Evolutionary conservation across 2,329 filamentous ascomycete species (phyloP).

Genomic region (Podosphaera xanthii): DNA sequence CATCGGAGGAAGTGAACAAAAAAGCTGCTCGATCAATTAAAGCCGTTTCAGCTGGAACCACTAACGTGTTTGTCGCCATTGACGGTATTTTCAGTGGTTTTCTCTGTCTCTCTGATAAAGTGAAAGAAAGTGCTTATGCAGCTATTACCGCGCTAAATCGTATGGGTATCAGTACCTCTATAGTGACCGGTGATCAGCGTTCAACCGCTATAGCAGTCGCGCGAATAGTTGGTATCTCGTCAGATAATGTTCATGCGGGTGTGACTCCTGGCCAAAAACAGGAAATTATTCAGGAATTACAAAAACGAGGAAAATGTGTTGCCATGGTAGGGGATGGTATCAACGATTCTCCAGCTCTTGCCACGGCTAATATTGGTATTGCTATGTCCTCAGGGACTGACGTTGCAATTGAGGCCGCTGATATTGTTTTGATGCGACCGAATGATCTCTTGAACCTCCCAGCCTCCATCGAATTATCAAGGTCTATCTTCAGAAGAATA

Average conservation of each 20-base stretch:
- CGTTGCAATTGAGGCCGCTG: conserved; percentile 91
- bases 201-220: conserved; percentile 72
- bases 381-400: conserved; percentile 84
- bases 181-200: conserved; percentile 82
- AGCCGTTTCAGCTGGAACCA: conserved; percentile 40
- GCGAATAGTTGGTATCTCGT: conserved; percentile 54
- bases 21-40: conserved; percentile 19
- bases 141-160: conserved; percentile 60
- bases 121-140: conserved; percentile 70
- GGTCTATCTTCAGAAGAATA: conserved; percentile 74
- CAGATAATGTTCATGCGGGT: conserved; percentile 59
- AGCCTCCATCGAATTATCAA: conserved; percentile 57
- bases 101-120: conserved; percentile 66
- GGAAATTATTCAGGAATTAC: conserved; percentile 55
- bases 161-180: conserved; percentile 70
- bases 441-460: conserved; percentile 87
- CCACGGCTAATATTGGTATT: conserved; percentile 80
- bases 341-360: conserved; percentile 90
- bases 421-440: conserved; percentile 85
- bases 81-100: conserved; percentile 61
- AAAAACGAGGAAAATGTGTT: conserved; percentile 51
- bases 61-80: conserved; percentile 79
- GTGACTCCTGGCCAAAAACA: conserved; percentile 84
- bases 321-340: conserved; percentile 98
- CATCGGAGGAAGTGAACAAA: conserved; percentile 34